Conservation (phyloP, 768 basidiomycete genomes). For the Termitomyces sp. region DNA sequence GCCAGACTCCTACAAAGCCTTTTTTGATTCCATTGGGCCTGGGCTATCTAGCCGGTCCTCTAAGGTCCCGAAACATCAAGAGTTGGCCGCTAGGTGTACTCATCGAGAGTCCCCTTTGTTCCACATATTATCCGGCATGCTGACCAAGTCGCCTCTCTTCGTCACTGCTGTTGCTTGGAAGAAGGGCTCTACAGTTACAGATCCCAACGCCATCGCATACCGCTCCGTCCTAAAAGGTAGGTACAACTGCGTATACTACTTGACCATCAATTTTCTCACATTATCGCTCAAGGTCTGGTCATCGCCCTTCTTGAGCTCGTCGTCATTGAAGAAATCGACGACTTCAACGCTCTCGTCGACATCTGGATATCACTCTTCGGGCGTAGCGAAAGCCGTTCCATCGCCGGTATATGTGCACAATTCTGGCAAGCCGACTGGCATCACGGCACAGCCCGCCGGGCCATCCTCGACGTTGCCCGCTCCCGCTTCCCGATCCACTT, state of each 20-base stretch:
- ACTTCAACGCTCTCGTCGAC: constrained; percentile 66
- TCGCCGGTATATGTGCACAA: constrained; percentile 68
- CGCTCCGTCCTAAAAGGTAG: constrained; percentile 83
- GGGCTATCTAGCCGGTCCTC: constrained; percentile 32
- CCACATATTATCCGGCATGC: constrained; percentile 45
- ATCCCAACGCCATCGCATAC: constrained; percentile 74
- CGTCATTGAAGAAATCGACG: constrained; percentile 71
- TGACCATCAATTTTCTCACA: neutral
- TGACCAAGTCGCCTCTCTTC: constrained; percentile 71
- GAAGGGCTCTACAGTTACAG: constrained; percentile 60
- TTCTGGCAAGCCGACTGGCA: constrained; percentile 82
- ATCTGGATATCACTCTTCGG: constrained; percentile 81
- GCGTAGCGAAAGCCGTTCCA: constrained; percentile 60
- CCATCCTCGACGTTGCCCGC: constrained; percentile 77
- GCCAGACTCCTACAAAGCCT: constrained; percentile 47
- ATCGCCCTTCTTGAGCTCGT: constrained; percentile 71
- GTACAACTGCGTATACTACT: constrained; percentile 8
- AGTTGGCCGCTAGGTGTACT: constrained; percentile 60
- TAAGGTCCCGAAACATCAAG: constrained; percentile 47
- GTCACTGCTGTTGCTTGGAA: constrained; percentile 70
- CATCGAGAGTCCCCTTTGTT: constrained; percentile 57
- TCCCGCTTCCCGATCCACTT: constrained; percentile 82
- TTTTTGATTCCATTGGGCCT: constrained; percentile 50
- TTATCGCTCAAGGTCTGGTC: constrained; percentile 56
- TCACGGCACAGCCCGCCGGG: constrained; percentile 60